Conservation (phyloP, 805 yeast genomes). For the Candida vartiovaarae region DNA sequence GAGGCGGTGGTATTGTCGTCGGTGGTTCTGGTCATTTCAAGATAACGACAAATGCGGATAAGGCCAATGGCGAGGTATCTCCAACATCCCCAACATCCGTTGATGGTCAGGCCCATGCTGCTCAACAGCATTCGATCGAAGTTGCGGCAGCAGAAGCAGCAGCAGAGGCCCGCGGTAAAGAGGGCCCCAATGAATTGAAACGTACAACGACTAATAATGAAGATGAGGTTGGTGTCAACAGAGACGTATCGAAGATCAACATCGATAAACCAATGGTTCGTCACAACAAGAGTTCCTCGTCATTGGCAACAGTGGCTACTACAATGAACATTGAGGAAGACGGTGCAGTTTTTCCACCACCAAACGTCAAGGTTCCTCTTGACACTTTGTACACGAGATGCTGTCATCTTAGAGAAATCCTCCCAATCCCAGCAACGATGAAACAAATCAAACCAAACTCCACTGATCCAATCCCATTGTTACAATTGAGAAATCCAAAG, state of each 20-base stretch:
- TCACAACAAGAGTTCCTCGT: constrained; percentile 26
- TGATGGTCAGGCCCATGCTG: constrained; percentile 1
- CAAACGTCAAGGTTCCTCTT: constrained; percentile 32
- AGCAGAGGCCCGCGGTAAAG: constrained; percentile 30
- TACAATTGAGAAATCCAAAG: constrained; percentile 75
- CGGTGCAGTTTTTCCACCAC: constrained; percentile 26
- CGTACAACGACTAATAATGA: constrained; percentile 27
- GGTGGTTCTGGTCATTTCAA: constrained; percentile 71
- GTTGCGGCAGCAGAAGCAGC: constrained; percentile 32
- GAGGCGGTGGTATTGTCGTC: constrained; percentile 66
- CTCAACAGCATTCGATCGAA: constrained; percentile 24
- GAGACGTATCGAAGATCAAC: constrained; percentile 28
- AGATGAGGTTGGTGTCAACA: constrained; percentile 30
- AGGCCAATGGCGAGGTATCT: neutral
- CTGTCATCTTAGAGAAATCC: constrained; percentile 84
- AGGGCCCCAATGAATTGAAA: constrained; percentile 25
- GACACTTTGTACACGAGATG: constrained; percentile 85
- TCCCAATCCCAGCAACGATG: constrained; percentile 86
- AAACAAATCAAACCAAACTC: constrained; percentile 72
- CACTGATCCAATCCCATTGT: constrained; percentile 69
- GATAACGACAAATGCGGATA: constrained; percentile 21
- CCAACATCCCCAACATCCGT: too few relatives aligned
- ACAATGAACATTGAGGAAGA: constrained; percentile 6
- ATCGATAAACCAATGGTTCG: constrained; percentile 39
- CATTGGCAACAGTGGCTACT: constrained; percentile 17